Evolutionary conservation across 2,329 filamentous ascomycete genomes (phyloP), one percentile per base, ranked within the genome.

Genomic region (Scopulariopsis brevicaulis): DNA sequence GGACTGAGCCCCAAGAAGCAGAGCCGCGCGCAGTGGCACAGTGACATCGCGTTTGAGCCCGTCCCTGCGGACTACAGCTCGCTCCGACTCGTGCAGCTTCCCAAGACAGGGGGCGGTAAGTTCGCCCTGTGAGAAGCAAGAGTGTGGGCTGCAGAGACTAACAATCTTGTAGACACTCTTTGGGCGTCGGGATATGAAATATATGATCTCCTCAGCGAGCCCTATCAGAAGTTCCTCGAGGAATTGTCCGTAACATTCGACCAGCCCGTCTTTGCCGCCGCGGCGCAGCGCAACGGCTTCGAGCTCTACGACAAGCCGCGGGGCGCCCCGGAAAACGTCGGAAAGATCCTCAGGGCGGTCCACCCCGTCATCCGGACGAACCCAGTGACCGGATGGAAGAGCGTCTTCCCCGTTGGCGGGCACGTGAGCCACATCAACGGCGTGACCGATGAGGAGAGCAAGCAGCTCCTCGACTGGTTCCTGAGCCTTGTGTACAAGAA

Each of bases 181-280:
- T 87, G 84, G 83, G 84, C 84, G 0, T 84, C 81, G 0, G 83
- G 82, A 0, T 86, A 86, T 64, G 83, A 87, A 63, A 69, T 86
- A 11, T 87, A 85, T 64, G 84, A 88, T 64, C 77, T 82, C 34
- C 74, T 88, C 59, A 83, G 79, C 5, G 71, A 73, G 3, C 71
- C 79, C 0, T 79, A 80, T 56, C 80, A 80, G 59, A 70, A 70
- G 32, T 85, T 86, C 67, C 74, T 86, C 34, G 82, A 86, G 58
- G 67, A 69, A 0, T 68, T 86, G 10, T 85, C 80, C 0, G 83
- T 77, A 2, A 81, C 78, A 1, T 78, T 77, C 61, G 75, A 74
- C 0, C 73, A 78, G 63, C 77, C 79, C 0, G 66, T 68, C 1
- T 84, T 83, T 67, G 72, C 72, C 59, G 68, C 76, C 15, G 70